Evolutionary conservation across 2,329 filamentous ascomycete species (phyloP).

Genomic region (Dendryphion nanum): DNA sequence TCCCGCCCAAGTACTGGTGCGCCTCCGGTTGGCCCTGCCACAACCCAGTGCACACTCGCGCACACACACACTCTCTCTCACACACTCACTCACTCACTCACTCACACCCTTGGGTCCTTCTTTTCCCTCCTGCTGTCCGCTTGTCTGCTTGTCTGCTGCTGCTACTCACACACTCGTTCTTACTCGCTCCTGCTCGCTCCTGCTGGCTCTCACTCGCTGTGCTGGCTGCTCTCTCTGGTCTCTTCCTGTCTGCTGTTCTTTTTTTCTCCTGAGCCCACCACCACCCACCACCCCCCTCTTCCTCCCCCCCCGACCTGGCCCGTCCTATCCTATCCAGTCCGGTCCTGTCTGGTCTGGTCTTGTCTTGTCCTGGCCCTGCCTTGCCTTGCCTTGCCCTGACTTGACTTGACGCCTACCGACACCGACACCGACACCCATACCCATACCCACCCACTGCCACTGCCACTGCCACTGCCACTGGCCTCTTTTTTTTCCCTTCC

Average conservation of each 20-base stretch:
- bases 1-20: neutral
- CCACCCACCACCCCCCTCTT: neutral
- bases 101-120: no score
- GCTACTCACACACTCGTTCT: neutral
- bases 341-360: neutral
- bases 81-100: neutral
- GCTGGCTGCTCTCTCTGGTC: no score
- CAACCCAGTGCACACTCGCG: no score
- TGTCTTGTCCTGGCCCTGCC: neutral
- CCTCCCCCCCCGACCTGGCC: neutral
- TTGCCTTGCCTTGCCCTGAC: neutral
- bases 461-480: neutral
- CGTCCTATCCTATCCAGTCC: neutral
- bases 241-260: no score
- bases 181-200: neutral
- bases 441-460: neutral
- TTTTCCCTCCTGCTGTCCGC: no score
- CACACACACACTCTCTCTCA: no score
- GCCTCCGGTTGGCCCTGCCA: no score
- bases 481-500: neutral
- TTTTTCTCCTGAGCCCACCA: no score
- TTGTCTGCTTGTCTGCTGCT: no score
- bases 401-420: conserved; percentile 6
- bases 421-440: conserved; percentile 2
- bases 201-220: no score